phyloP scores from a whole-genome alignment of 495 filamentous ascomycete genomes.

The Penicillium malachiteum region DNA sequence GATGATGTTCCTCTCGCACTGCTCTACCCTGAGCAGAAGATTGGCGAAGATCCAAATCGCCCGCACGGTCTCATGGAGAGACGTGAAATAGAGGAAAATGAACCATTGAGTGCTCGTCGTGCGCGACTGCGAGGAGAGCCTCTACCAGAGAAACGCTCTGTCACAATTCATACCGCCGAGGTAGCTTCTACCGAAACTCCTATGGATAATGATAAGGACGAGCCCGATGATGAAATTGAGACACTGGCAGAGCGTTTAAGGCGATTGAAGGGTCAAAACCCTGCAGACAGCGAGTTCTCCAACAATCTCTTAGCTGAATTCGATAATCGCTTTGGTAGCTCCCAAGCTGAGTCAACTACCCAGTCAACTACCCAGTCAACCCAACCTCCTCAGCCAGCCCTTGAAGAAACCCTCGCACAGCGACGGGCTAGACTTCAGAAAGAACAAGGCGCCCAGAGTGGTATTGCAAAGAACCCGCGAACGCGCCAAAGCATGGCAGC shows the following conservation, averaged over 20 bases:
- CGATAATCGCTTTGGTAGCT: slow-evolving; percentile 45
- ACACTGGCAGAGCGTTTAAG: slow-evolving; percentile 73
- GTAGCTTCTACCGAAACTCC: slow-evolving; percentile 2
- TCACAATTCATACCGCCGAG: slow-evolving; percentile 36
- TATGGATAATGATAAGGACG: slow-evolving; percentile 5
- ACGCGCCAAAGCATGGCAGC: slow-evolving; percentile 67
- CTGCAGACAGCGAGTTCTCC: slow-evolving; percentile 75
- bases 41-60: slow-evolving; percentile 56
- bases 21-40: slow-evolving; percentile 64
- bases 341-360: slow-evolving; percentile 12
- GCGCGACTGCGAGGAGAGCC: slow-evolving; percentile 68
- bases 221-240: slow-evolving; percentile 67
- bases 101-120: slow-evolving; percentile 78
- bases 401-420: slow-evolving; percentile 82
- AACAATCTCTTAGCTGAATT: slow-evolving; percentile 74
- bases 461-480: slow-evolving; percentile 31
- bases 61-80: slow-evolving; percentile 84
- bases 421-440: slow-evolving; percentile 76
- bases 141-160: slow-evolving; percentile 33
- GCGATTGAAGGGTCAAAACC: slow-evolving; percentile 59
- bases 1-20: slow-evolving; percentile 86
- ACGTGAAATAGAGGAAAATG: slow-evolving; percentile 84
- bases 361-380: slow-evolving; percentile 14
- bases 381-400: not conserved
- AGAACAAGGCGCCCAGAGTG: slow-evolving; percentile 49